A percentile compares a stretch with the other conserved stretches of the same genome.
Evolutionary conservation across 2,329 filamentous ascomycete species (phyloP).

Genomic region (Aureobasidium musti): DNA sequence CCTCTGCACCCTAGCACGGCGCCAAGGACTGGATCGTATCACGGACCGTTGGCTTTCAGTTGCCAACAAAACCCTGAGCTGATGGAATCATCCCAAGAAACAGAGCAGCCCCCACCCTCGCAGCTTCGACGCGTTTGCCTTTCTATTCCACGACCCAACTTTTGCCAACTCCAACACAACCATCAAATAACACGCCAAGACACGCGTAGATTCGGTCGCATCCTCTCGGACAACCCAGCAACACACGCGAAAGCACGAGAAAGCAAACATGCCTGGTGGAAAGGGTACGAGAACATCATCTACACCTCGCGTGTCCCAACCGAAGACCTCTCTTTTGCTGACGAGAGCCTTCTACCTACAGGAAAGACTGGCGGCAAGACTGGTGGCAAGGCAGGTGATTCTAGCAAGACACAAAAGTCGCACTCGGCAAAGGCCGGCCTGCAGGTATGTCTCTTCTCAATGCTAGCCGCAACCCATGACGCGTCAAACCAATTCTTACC

Average conservation of each 20-base stretch:
- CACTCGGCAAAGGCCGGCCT: conserved; percentile 94
- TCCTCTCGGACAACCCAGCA: conserved; percentile 6
- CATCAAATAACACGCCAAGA: conserved; percentile 27
- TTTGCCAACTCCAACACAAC: conserved; percentile 23
- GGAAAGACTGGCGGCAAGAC: conserved; percentile 78
- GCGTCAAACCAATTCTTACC: conserved; percentile 32
- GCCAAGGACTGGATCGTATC: conserved; percentile 20
- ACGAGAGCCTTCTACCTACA: conserved; percentile 37
- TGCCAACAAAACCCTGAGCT: conserved; percentile 17
- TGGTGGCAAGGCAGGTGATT: conserved; percentile 72
- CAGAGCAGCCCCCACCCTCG: conserved; percentile 13
- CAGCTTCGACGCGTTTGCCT: conserved; percentile 23
- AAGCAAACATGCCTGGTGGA: conserved; percentile 69
- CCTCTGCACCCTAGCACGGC: not conserved
- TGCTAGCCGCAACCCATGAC: conserved; percentile 37
- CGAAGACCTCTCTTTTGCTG: conserved; percentile 34
- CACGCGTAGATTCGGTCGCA: conserved; percentile 28
- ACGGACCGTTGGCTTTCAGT: conserved; percentile 12
- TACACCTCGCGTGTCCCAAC: conserved; percentile 45
- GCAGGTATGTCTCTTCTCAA: conserved; percentile 66
- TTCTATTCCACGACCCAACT: conserved; percentile 22
- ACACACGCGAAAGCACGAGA: conserved; percentile 16
- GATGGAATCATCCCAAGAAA: conserved; percentile 6
- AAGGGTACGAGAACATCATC: conserved; percentile 75
- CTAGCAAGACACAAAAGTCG: conserved; percentile 87